Percentiles rank a stretch among this genome's conserved stretches.
Evolutionary conservation across 495 filamentous ascomycete genomes (phyloP).

Genomic region (Tuber brumale): DNA sequence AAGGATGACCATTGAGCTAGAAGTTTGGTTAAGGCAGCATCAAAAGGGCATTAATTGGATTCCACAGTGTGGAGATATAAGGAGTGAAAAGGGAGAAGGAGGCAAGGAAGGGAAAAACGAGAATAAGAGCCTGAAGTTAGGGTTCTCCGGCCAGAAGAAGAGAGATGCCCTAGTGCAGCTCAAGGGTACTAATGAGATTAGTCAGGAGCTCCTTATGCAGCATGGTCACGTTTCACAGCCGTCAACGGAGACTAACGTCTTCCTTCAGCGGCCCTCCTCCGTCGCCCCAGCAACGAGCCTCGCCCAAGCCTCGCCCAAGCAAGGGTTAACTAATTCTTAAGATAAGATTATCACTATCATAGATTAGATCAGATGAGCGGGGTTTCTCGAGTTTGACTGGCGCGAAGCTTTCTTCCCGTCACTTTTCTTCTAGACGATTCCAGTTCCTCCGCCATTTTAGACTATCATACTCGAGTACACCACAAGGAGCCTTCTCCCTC

Average conservation of each 20-base stretch:
- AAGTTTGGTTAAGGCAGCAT: neutral
- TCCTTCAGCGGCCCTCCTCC: neutral
- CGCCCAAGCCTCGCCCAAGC: neutral
- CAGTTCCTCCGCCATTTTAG: neutral
- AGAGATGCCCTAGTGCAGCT: neutral
- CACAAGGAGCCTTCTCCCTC: neutral
- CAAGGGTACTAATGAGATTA: neutral
- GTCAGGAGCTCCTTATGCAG: neutral
- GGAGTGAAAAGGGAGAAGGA: neutral
- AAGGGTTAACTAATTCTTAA: neutral
- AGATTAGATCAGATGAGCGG: neutral
- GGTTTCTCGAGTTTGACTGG: neutral
- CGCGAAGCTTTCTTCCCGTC: neutral
- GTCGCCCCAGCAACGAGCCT: neutral
- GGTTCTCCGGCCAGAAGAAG: neutral
- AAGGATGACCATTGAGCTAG: conserved; percentile 1
- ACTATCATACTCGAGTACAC: neutral
- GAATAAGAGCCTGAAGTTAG: neutral
- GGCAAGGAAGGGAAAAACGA: neutral
- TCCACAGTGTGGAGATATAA: neutral
- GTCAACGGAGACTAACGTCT: neutral
- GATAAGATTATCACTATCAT: neutral
- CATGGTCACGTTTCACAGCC: neutral
- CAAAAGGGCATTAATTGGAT: neutral
- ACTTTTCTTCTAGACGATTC: conserved; percentile 1